phyloP scores from a whole-genome alignment of 306 rosid species.

The Vigna angularis region DNA sequence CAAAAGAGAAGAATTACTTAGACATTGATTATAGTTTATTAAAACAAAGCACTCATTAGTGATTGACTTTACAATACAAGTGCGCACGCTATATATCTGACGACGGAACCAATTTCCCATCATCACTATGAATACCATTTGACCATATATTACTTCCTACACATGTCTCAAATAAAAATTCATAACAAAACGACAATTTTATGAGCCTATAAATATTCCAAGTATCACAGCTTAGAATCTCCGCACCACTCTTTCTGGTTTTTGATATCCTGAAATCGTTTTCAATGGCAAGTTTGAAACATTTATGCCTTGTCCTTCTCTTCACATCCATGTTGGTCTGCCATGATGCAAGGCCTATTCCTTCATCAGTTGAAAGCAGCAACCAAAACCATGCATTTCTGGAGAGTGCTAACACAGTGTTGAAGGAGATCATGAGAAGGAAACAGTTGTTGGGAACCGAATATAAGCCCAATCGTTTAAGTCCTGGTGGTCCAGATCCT shows the following conservation, averaged over 20 bases:
- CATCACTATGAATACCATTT: conserved; percentile 34
- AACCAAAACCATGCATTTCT: conserved; percentile 22
- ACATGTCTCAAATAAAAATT: conserved; percentile 31
- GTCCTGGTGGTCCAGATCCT: conserved; percentile 63
- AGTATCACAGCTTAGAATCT: conserved; percentile 22
- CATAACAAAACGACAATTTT: conserved; percentile 13
- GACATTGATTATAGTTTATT: background rate
- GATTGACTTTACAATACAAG: conserved; percentile 36
- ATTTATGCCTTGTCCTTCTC: conserved; percentile 44
- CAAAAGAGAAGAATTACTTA: background rate
- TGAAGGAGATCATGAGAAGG: conserved; percentile 51
- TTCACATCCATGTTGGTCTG: conserved; percentile 41
- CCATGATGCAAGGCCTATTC: conserved; percentile 41
- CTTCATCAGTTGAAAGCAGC: conserved; percentile 11
- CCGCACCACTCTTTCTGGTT: conserved; percentile 28
- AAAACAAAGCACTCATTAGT: conserved; percentile 14
- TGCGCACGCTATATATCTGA: background rate
- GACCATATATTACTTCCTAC: conserved; percentile 31
- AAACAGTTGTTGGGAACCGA: conserved; percentile 42
- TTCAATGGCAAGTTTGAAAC: conserved; percentile 32
- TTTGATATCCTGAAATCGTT: background rate
- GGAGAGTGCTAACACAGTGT: conserved; percentile 44
- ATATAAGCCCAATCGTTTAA: conserved; percentile 39
- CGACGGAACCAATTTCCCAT: conserved; percentile 3
- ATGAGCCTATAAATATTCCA: conserved; percentile 37